Conservation (phyloP, 768 basidiomycete species). For the Lactarius sp. region DNA sequence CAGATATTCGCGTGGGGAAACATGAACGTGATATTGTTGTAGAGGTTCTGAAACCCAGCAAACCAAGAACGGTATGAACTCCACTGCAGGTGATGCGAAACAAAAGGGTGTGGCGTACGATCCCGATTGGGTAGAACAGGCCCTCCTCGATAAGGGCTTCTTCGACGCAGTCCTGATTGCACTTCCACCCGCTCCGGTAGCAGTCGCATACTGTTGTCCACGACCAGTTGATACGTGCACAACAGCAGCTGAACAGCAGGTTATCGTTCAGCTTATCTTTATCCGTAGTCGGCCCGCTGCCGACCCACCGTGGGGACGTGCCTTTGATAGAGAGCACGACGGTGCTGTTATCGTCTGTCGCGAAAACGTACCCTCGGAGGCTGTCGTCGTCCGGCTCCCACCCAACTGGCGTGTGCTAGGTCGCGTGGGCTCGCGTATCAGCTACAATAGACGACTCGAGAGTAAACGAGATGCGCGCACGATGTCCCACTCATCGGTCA, state of each 20-base stretch:
- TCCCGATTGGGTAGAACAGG: slow-evolving; percentile 82
- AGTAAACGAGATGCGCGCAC: slow-evolving; percentile 34
- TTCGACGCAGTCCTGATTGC: slow-evolving; percentile 79
- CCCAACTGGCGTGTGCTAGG: slow-evolving; percentile 69
- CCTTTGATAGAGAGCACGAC: slow-evolving; percentile 90
- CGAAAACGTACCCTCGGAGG: slow-evolving; percentile 88
- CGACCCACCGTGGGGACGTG: slow-evolving; percentile 73
- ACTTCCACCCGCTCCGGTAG: slow-evolving; percentile 66
- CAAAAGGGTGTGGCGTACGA: slow-evolving; percentile 44
- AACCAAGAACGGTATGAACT: too few relatives aligned
- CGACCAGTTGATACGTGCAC: slow-evolving; percentile 88
- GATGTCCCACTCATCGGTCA: slow-evolving; percentile 57
- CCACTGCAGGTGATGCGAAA: too few relatives aligned
- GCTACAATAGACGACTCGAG: not conserved
- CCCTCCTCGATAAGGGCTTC: slow-evolving; percentile 71
- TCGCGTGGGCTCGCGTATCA: not conserved
- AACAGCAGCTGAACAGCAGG: slow-evolving; percentile 93
- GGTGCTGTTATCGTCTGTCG: slow-evolving; percentile 75
- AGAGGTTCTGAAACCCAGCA: slow-evolving; percentile 60
- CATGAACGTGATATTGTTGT: slow-evolving; percentile 86
- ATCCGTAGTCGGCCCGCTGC: slow-evolving; percentile 74
- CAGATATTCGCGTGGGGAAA: slow-evolving; percentile 89
- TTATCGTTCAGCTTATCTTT: slow-evolving; percentile 97
- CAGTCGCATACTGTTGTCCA: slow-evolving; percentile 94
- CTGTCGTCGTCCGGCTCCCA: slow-evolving; percentile 91